These are phyloP conservation scores for Parastagonospora avenae DNA, from an alignment of 2,329 filamentous ascomycete genomes.

Conservation along the genomic window DNA sequence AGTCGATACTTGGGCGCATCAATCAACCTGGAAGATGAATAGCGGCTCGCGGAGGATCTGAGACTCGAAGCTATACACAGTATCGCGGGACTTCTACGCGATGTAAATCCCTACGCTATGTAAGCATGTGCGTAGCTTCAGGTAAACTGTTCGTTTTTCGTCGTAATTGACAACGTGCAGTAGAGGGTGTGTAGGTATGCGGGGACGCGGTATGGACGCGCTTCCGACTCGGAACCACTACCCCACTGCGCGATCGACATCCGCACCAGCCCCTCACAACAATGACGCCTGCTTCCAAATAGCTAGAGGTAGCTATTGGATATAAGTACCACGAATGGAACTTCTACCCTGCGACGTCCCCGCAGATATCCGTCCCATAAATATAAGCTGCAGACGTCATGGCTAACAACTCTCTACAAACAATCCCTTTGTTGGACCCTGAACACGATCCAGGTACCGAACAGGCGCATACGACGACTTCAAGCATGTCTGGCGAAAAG, in stretches of 20 bases:
- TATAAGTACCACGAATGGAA: slow-evolving; percentile 2
- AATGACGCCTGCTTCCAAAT: slow-evolving; percentile 21
- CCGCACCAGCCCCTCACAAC: slow-evolving; percentile 22
- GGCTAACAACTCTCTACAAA: slow-evolving; percentile 7
- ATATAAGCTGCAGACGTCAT: slow-evolving; percentile 3
- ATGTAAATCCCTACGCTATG: no score
- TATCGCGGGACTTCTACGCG: no score
- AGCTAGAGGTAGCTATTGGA: not conserved
- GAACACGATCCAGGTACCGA: slow-evolving; percentile 17
- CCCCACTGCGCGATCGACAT: slow-evolving; percentile 24
- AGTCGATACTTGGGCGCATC: no score
- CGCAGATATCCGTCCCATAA: not conserved
- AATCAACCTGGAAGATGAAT: no score
- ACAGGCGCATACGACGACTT: slow-evolving; percentile 6
- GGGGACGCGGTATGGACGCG: not conserved
- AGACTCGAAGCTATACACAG: no score
- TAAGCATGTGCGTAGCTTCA: no score
- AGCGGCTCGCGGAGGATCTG: no score
- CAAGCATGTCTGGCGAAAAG: slow-evolving; percentile 30
- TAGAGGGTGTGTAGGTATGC: no score
- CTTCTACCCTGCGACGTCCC: not conserved
- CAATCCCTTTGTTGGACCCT: slow-evolving; percentile 17
- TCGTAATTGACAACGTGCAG: not conserved
- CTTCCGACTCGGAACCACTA: slow-evolving; percentile 12
- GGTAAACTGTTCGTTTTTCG: not conserved